These are phyloP conservation scores for Citrus mangshanensis DNA, from an alignment of 345 rosid species.

Conservation along the genomic window DNA sequence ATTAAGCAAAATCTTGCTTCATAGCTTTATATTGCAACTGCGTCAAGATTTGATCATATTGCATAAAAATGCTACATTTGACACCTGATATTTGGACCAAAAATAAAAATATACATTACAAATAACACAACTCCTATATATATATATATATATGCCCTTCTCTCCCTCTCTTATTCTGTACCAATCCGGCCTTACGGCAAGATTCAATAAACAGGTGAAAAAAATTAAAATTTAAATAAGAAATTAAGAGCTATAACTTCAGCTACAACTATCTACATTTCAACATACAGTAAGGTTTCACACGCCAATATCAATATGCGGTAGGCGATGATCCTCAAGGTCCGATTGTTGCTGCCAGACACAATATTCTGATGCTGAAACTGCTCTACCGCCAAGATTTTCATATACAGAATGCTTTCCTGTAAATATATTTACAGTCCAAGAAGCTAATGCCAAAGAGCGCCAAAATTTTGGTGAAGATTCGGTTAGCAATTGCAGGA, in stretches of 20 bases:
- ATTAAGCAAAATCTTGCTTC: background rate
- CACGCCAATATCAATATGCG: background rate
- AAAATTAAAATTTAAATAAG: background rate
- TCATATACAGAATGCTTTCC: conserved; percentile 12
- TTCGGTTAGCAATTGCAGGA: background rate
- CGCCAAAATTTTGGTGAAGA: conserved; percentile 1
- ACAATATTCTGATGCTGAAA: conserved; percentile 1
- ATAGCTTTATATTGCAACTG: background rate
- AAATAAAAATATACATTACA: background rate
- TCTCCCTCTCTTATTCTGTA: background rate
- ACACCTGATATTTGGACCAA: background rate
- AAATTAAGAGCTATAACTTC: too few relatives aligned
- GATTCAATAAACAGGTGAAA: background rate
- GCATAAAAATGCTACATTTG: background rate
- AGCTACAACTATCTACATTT: background rate
- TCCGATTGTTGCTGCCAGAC: conserved; percentile 3
- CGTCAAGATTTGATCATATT: background rate
- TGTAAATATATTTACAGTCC: background rate
- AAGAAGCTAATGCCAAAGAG: background rate
- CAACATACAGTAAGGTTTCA: background rate
- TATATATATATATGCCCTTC: background rate
- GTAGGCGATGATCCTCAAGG: background rate
- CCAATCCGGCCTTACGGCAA: conserved; percentile 15
- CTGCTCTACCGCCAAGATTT: background rate
- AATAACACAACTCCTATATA: background rate